These are phyloP conservation scores for Hansfordia pulvinata DNA, from an alignment of 2,329 filamentous ascomycete species.

Conservation along the genomic window DNA sequence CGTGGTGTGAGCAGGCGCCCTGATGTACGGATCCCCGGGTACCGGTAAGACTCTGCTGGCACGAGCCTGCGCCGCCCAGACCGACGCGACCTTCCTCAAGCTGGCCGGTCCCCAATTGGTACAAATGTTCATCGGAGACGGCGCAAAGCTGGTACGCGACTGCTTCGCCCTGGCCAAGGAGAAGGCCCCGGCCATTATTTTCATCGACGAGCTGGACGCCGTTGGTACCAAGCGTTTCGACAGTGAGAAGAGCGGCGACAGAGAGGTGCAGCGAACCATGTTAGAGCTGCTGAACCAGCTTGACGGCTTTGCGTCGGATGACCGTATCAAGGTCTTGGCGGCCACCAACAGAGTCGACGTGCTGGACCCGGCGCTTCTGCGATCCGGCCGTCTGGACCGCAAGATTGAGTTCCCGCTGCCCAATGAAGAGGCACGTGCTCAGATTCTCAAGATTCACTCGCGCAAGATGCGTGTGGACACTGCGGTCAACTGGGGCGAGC, in stretches of 20 bases:
- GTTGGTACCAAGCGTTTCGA: slow-evolving; percentile 99
- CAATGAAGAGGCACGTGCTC: slow-evolving; percentile 92
- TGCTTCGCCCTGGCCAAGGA: slow-evolving; percentile 97
- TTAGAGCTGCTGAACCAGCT: slow-evolving; percentile 96
- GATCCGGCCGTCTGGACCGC: slow-evolving; percentile 82
- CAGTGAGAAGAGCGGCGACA: slow-evolving; percentile 92
- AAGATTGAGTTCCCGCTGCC: slow-evolving; percentile 98
- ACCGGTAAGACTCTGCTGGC: slow-evolving; percentile 88
- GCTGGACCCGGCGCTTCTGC: slow-evolving; percentile 78
- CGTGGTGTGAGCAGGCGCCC: slow-evolving; percentile 48
- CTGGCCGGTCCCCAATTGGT: slow-evolving; percentile 94
- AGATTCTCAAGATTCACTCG: slow-evolving; percentile 95
- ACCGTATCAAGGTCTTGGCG: slow-evolving; percentile 90
- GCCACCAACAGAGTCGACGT: slow-evolving; percentile 93
- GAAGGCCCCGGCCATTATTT: slow-evolving; percentile 97
- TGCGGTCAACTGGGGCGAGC: slow-evolving; percentile 86
- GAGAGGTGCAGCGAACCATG: slow-evolving; percentile 98
- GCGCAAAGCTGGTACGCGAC: slow-evolving; percentile 92
- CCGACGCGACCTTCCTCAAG: slow-evolving; percentile 96
- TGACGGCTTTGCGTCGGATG: slow-evolving; percentile 93
- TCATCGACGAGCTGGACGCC: slow-evolving; percentile 96
- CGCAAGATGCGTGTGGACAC: slow-evolving; percentile 96
- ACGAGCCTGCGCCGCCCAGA: slow-evolving; percentile 92
- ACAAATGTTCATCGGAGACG: slow-evolving; percentile 99
- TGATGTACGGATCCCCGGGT: slow-evolving; percentile 94